Evolutionary conservation across 2,329 filamentous ascomycete species (phyloP), one percentile per base, ranked within the genome.

Genomic region (Aotearoamyces nothofagi): DNA sequence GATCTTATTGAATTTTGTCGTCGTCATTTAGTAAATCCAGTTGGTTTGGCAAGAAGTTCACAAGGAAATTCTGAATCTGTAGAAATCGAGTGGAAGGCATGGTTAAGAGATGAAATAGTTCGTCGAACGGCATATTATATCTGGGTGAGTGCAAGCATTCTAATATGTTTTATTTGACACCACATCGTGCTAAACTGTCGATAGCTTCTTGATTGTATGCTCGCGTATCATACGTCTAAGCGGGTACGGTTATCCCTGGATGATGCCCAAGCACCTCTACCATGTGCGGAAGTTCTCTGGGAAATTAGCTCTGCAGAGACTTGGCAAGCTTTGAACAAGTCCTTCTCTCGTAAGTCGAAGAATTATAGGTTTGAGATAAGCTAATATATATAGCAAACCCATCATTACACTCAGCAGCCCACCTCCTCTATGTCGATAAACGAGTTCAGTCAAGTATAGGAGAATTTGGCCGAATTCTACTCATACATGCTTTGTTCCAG

Each of bases 401-500:
- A 10, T 56, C 56, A 11, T 49, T 63, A 4, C 49, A 51, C 19
- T 44, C 52, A 24, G 56, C 58, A 2, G 45, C 62, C 9, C 53
- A 63, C 27, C 50, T 51, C 3, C 38, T 64, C 3, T 66, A 64
- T 38, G 52, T 62, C 13, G 58, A 63, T 36, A 66, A 66, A 39
- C 48, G 44, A 19, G 41, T 65, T 5, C 47, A 56, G 7, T 39
- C 50, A 1, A 50, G 49, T 10, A 53, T 58, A 17, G 58, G 60
- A 11, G 61, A 66, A 23, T 61, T 66, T 33, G 57, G 57, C 17
- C 54, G 60, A 8, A 51, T 58, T 14, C 43, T 67, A 6, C 49
- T 63, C 11, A 54, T 66, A 14, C 61, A 64, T 39, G 61, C 59
- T 4, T 49, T 67, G 6, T 65, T 61, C 31, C 56, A 55, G 15